Evolutionary conservation across 768 basidiomycete species (phyloP), one percentile per base, ranked within the genome.

Genomic region (Imleria badia): DNA sequence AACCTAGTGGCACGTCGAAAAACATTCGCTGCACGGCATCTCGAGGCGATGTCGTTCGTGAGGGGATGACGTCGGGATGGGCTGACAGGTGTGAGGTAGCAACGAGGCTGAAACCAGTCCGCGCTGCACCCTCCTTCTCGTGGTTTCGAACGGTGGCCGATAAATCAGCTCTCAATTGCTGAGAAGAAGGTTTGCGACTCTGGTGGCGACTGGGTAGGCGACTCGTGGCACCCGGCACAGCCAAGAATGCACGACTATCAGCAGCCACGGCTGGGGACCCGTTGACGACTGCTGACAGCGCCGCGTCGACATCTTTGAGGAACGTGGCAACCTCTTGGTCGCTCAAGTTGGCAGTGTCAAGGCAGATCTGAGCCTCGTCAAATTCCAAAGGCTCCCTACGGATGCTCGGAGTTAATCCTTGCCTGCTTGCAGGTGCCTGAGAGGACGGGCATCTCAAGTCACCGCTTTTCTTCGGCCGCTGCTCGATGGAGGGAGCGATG

Each of bases 311-410:
- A 33, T 68, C 67, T 48, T 66, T 70, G 45, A 68, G 63, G 52
- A 68, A 68, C 43, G 66, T 66, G 38, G 68, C 67, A 30, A 68
- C 60, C 56, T 68, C 67, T 53, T 68, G 67, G 42, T 70, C 67
- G 4, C 64, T 60, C 3, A 67, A 41, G 46, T 62, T 68, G 46
- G 67, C 68, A 3, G 67, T 68, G 56, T 68, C 67, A 34, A 68
- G 67, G 43, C 67, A 68, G 40, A 68, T 66, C 43, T 68, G 67
- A 10, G 49, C 68, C 7, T 70, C 67, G 19, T 68, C 68, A 48
- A 58, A 68, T 43, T 68, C 68, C 36, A 68, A 34, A n/a, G 61
- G 52, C 40, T 68, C 67, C 54, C 67, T 60, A 15, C 67, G 67
- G 38, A 68, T 51, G 58, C 67, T 69, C 31, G 63, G 48, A 10